phyloP scores from a whole-genome alignment of 2,329 filamentous ascomycete genomes.

The Aspergillus phoenicis region DNA sequence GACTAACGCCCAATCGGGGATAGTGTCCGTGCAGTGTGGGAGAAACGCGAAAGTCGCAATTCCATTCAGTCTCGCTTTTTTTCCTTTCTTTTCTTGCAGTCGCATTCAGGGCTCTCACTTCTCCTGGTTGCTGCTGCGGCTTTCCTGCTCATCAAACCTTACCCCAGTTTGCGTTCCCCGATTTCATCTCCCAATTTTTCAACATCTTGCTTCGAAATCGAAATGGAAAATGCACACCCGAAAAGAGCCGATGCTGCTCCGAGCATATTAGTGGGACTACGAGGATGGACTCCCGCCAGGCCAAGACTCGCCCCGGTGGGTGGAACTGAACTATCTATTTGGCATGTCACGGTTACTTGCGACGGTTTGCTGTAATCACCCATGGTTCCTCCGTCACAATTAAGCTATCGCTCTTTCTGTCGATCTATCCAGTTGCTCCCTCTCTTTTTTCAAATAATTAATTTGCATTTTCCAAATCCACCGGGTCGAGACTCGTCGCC shows the following conservation, averaged over 20 bases:
- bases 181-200: too few species aligned
- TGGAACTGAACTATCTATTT: not conserved
- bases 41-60: not conserved
- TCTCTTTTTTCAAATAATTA: slow-evolving; percentile 7
- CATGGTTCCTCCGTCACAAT: not conserved
- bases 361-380: slow-evolving; percentile 2
- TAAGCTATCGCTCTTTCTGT: slow-evolving; percentile 4
- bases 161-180: not conserved
- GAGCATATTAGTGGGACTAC: not conserved
- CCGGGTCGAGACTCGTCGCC: slow-evolving; percentile 2
- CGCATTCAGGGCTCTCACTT: not conserved
- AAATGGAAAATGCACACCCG: not conserved
- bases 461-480: not conserved
- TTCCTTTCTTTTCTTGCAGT: not conserved
- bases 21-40: slow-evolving; percentile 17
- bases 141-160: not conserved
- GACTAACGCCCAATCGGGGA: slow-evolving; percentile 3
- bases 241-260: not conserved
- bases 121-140: not conserved
- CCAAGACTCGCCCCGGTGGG: not conserved
- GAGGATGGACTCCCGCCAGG: not conserved
- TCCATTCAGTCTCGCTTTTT: too few species aligned
- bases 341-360: not conserved
- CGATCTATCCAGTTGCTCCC: not conserved
- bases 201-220: too few species aligned